These are phyloP conservation scores for Umbelopsis sp. DNA, from an alignment of 192 early-diverging fungal species.

Conservation along the genomic window DNA sequence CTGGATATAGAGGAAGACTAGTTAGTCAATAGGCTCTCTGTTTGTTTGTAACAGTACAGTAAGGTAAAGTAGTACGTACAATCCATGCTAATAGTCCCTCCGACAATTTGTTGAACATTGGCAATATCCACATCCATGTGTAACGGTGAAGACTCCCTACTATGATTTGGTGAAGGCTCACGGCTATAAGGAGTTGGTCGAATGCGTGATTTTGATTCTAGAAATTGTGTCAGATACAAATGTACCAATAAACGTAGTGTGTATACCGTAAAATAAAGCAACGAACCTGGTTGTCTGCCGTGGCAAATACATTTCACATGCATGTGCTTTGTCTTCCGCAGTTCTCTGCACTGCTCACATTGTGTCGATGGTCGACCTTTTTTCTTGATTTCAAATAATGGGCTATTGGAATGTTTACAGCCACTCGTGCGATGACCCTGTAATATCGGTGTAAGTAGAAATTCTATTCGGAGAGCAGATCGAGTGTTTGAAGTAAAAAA, in stretches of 20 bases:
- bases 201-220: neutral
- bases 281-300: neutral
- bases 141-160: neutral
- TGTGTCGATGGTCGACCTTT: slow-evolving; percentile 73
- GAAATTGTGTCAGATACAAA: neutral
- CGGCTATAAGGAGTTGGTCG: neutral
- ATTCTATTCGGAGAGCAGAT: neutral
- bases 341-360: slow-evolving; percentile 63
- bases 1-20: neutral
- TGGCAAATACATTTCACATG: slow-evolving; percentile 67
- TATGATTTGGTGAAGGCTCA: neutral
- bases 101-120: neutral
- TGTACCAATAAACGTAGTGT: neutral
- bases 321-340: slow-evolving; percentile 63
- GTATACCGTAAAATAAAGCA: no score
- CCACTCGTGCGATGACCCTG: slow-evolving; percentile 41
- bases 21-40: neutral
- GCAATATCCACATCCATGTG: neutral
- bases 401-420: slow-evolving; percentile 50
- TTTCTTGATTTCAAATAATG: slow-evolving; percentile 61
- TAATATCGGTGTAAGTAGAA: neutral
- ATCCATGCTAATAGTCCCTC: neutral
- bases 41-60: neutral
- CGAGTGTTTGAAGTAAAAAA: neutral
- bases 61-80: neutral